Evolutionary conservation across 1,284 basidiomycete species (phyloP), one percentile per base, ranked within the genome.

Genomic region (Heterobasidion annosum): DNA sequence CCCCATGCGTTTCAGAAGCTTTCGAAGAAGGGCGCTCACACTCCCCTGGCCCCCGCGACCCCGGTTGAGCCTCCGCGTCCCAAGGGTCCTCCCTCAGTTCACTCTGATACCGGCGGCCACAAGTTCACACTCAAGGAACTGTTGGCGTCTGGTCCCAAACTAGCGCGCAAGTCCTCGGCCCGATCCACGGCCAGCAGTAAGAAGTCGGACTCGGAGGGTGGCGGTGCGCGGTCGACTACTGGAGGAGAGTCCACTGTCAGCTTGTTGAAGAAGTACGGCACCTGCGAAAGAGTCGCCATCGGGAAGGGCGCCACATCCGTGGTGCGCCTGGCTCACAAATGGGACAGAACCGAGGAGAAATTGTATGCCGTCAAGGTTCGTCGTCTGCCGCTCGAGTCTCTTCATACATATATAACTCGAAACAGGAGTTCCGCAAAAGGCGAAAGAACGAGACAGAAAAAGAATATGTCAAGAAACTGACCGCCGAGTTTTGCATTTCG

Each of bases 401-500:
- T 56, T 25, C 43, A 53, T 55, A 45, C 34, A 42, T 52, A 56
- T 44, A 52, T 18, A 25, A 40, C 48, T 48, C 40, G 56, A 42
- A 48, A 47, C 56, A 94, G 87, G 96, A 99, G 74, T 98, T 99
- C 79, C 88, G 96, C 56, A 98, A 98, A 70, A 84, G 96, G 61
- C 83, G 95, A 65, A 97, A 96, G 81, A 98, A 97, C 69, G 96
- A 99, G 74, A 88, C 94, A 1, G 95, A 99, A 71, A 98, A 98
- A 72, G 97, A 99, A 73, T 99, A 99, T 67, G 88, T 99, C 74
- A 99, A 99, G 83, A 99, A 99, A 73, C 88, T 99, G 64, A 99
- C 96, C 1, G 94, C 96, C 19, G 96, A 99, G 70, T 99, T 99
- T 71, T 99, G 96, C 72, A 99, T 99, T 60, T 96, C 93, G 35